These are phyloP conservation scores for Fraxinus latifolia DNA, from an alignment of 305 asterid species.

Conservation along the genomic window DNA sequence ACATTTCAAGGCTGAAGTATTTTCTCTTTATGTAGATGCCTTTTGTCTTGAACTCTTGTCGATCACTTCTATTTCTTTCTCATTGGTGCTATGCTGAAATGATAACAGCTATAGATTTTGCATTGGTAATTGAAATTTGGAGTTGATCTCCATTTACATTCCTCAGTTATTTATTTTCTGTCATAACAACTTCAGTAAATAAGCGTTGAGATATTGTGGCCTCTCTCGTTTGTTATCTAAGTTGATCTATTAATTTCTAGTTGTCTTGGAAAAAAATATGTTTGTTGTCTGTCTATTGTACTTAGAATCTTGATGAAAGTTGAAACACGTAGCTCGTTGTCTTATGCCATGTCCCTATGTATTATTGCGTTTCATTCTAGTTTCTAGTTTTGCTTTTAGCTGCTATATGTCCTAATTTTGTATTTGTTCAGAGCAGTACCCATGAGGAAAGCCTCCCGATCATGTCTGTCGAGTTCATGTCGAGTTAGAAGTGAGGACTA, in stretches of 20 bases:
- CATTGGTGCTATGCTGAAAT: not conserved
- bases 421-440: slow-evolving; percentile 55
- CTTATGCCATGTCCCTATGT: not conserved
- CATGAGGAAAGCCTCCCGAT: slow-evolving; percentile 43
- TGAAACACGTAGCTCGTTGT: not conserved
- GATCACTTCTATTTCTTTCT: not conserved
- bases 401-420: slow-evolving; percentile 26
- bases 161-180: not conserved
- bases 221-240: not conserved
- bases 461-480: slow-evolving; percentile 35
- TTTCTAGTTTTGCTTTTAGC: slow-evolving; percentile 15
- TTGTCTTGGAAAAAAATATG: not conserved
- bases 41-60: not conserved
- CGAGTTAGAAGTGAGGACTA: slow-evolving; percentile 70
- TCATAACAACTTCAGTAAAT: not conserved
- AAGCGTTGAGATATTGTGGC: not conserved
- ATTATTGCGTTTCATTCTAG: not conserved
- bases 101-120: not conserved
- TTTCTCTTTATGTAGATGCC: not conserved
- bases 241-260: not conserved
- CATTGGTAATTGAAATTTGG: not conserved
- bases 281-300: not conserved
- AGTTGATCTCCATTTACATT: not conserved
- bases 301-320: not conserved
- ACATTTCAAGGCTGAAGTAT: not conserved